Evolutionary conservation across 176 grass and related monocot species (phyloP).

Genomic region (Eragrostis curvula): DNA sequence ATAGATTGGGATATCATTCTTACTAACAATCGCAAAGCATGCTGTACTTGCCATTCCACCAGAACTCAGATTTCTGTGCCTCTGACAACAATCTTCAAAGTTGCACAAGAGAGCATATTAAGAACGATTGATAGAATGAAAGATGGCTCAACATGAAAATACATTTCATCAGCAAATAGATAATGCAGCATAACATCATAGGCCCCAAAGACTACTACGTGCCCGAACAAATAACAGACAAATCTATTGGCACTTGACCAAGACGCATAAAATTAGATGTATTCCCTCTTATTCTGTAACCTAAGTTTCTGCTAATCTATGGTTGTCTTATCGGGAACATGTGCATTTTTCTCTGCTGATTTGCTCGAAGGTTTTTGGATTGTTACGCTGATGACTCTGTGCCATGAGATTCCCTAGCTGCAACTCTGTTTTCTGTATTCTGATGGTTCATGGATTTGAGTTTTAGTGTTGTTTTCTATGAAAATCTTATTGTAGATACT

Average conservation of each 20-base stretch:
- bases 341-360: conserved; percentile 13
- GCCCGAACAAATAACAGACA: background rate
- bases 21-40: conserved; percentile 88
- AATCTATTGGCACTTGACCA: conserved; percentile 19
- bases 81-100: conserved; percentile 22
- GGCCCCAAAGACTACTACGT: background rate
- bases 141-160: background rate
- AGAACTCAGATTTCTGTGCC: background rate
- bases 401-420: background rate
- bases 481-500: background rate
- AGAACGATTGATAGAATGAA: background rate
- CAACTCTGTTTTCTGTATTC: background rate
- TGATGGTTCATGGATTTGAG: background rate
- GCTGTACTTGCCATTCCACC: conserved; percentile 79
- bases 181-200: background rate
- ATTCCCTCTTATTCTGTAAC: background rate
- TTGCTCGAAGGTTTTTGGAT: background rate
- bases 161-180: background rate
- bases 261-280: background rate
- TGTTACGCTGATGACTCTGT: background rate
- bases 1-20: conserved; percentile 86
- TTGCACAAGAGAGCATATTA: background rate
- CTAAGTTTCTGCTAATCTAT: background rate
- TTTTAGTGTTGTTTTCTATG: background rate
- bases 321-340: background rate